Percentiles rank a stretch among this genome's conserved stretches.
These are phyloP conservation scores for Heritiera fomes DNA, from an alignment of 345 rosid species.

Conservation along the genomic window DNA sequence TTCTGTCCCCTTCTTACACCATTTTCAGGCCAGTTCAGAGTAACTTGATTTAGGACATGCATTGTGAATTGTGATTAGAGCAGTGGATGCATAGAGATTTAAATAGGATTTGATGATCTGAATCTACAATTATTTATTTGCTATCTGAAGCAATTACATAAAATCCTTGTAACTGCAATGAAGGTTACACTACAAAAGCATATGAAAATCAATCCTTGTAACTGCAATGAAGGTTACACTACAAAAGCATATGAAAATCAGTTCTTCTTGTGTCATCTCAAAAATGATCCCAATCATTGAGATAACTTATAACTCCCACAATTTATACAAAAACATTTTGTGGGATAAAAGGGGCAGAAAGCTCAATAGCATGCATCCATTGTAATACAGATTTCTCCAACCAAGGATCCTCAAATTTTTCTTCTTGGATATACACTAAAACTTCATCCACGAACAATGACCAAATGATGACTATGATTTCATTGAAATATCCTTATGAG, in stretches of 20 bases:
- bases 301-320: not conserved
- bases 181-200: not conserved
- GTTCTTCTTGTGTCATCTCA: not conserved
- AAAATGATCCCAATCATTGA: not conserved
- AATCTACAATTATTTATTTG: too few species aligned
- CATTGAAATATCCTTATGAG: slow-evolving; percentile 37
- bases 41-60: too few species aligned
- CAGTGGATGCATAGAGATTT: not conserved
- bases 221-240: too few species aligned
- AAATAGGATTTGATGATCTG: not conserved
- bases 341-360: not conserved
- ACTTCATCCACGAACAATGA: not conserved
- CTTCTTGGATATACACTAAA: too few species aligned
- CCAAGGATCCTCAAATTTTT: not conserved
- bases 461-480: not conserved
- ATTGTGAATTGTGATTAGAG: too few species aligned
- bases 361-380: not conserved
- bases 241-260: too few species aligned
- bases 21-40: not conserved
- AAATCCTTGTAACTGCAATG: not conserved
- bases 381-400: not conserved
- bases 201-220: not conserved
- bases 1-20: too few species aligned
- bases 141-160: not conserved
- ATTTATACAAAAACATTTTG: not conserved